Conservation (phyloP, 2,329 filamentous ascomycete genomes). For the Coleophoma cylindrospora region DNA sequence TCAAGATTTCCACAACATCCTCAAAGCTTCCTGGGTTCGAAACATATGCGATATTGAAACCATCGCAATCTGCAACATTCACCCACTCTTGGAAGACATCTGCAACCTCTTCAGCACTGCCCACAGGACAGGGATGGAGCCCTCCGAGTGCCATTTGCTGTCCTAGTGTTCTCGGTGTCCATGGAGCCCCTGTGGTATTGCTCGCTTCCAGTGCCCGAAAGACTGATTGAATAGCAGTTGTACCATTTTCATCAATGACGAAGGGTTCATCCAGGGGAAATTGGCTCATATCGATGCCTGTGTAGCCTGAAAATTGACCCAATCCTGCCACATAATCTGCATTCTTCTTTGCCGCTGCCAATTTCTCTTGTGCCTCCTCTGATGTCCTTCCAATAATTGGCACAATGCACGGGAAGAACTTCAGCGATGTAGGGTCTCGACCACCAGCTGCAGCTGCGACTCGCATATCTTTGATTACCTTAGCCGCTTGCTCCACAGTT, state of each 20-base stretch:
- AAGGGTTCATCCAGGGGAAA: slow-evolving; percentile 53
- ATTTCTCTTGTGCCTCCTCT: slow-evolving; percentile 59
- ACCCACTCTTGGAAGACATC: slow-evolving; percentile 66
- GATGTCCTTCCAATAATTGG: slow-evolving; percentile 47
- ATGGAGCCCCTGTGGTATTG: slow-evolving; percentile 5
- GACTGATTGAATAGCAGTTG: slow-evolving; percentile 21
- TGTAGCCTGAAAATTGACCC: slow-evolving; percentile 45
- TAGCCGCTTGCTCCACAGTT: slow-evolving; percentile 52
- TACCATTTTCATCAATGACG: slow-evolving; percentile 19
- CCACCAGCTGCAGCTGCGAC: slow-evolving; percentile 43
- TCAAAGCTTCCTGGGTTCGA: slow-evolving; percentile 53
- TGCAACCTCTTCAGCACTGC: slow-evolving; percentile 51
- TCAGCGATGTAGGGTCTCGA: slow-evolving; percentile 54
- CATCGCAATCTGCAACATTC: slow-evolving; percentile 63
- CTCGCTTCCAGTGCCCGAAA: slow-evolving; percentile 32
- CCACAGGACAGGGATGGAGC: slow-evolving; percentile 47
- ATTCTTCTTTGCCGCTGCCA: slow-evolving; percentile 41
- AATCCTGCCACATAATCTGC: slow-evolving; percentile 32
- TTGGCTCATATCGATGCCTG: slow-evolving; percentile 25
- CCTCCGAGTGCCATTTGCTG: slow-evolving; percentile 64
- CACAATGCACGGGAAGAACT: slow-evolving; percentile 48
- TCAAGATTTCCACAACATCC: slow-evolving; percentile 58
- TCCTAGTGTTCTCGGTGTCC: slow-evolving; percentile 61
- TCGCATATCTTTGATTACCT: slow-evolving; percentile 58
- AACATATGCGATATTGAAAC: slow-evolving; percentile 62